phyloP scores from a whole-genome alignment of 352 stramenopile species.

The Phytopythium vexans region DNA sequence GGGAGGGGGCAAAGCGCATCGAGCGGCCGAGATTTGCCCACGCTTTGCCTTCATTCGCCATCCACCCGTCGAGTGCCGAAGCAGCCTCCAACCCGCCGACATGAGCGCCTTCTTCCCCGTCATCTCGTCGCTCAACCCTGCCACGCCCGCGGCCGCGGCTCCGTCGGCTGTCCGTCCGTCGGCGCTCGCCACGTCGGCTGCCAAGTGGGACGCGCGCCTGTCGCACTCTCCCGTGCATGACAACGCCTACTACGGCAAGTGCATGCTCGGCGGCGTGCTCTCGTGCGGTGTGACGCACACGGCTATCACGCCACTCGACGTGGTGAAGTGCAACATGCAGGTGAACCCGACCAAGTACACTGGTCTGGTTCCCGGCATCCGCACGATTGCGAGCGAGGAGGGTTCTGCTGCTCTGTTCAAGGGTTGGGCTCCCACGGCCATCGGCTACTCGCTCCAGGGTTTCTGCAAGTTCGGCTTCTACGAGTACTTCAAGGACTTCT shows the following conservation, averaged over 20 bases:
- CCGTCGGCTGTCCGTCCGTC: conserved; percentile 36
- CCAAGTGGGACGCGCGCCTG: conserved; percentile 80
- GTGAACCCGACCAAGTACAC: conserved; percentile 88
- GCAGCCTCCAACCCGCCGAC: conserved; percentile 9
- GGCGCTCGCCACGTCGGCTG: conserved; percentile 69
- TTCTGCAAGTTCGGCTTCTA: conserved; percentile 95
- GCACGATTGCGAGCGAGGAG: conserved; percentile 87
- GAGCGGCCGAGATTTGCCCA: background rate
- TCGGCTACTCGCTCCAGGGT: conserved; percentile 90
- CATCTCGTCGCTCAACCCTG: conserved; percentile 69
- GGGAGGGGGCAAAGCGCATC: no score
- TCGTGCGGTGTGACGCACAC: conserved; percentile 93
- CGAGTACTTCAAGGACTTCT: conserved; percentile 95
- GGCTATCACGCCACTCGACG: conserved; percentile 90
- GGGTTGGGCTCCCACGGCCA: conserved; percentile 89
- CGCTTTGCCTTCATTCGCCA: conserved; percentile 52
- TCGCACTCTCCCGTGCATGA: conserved; percentile 83
- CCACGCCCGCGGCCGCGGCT: conserved; percentile 25
- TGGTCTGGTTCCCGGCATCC: conserved; percentile 73
- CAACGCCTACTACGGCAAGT: conserved; percentile 93
- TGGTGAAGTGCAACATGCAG: conserved; percentile 96
- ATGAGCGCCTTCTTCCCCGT: conserved; percentile 81
- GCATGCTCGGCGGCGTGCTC: conserved; percentile 91
- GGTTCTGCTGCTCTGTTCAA: conserved; percentile 83
- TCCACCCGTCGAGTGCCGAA: conserved; percentile 49